Evolutionary conservation across 257 asterid species (phyloP), one percentile per base, ranked within the genome.

Genomic region (Asclepias syriaca): DNA sequence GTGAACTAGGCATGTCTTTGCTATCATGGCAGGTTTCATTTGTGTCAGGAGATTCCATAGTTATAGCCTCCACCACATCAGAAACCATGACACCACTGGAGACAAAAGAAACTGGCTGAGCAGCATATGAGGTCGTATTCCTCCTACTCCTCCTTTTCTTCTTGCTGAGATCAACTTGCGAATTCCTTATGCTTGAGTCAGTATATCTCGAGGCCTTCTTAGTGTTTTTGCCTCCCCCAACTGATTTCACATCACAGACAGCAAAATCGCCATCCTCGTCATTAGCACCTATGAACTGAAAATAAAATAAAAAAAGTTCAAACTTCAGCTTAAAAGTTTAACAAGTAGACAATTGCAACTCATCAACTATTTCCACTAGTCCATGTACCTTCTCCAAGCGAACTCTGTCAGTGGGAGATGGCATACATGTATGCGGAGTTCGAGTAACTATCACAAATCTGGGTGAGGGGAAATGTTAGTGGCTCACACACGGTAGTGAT

Each of bases 371-470:
- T 70, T 34, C 40, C 21, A 58, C 19, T 58, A 5, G 3, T 54
- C 32, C 50, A 29, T 63, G 46, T 80, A 94, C 98, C 98, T 94
- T 87, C 80, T 87, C 96, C 67, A 91, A 81, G 77, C 90, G 97
- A 76, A 84, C 46, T 80, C 78, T 81, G 75, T 91, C 97, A 74
- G 65, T 76, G 8, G 95, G 27, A 34, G 97, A 91, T 39, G 99
- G 99, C 97, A 94, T 91, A 66, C 89, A 77, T 32, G 99, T 88
- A 73, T 89, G 85, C 6, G 76, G 96, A 51, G 97, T 89, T 71
- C 77, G 88, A 43, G 83, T 43, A 77, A 94, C 96, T 13, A 95
- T 89, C 68, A 94, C 97, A 86, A 89, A 94, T 77, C 99, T 94
- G 87, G 66, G 72, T 34, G 39, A 75, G 72, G 83, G 69, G 48